Evolutionary conservation across 2,329 filamentous ascomycete species (phyloP), one percentile per base, ranked within the genome.

Genomic region (Scedosporium boydii): DNA sequence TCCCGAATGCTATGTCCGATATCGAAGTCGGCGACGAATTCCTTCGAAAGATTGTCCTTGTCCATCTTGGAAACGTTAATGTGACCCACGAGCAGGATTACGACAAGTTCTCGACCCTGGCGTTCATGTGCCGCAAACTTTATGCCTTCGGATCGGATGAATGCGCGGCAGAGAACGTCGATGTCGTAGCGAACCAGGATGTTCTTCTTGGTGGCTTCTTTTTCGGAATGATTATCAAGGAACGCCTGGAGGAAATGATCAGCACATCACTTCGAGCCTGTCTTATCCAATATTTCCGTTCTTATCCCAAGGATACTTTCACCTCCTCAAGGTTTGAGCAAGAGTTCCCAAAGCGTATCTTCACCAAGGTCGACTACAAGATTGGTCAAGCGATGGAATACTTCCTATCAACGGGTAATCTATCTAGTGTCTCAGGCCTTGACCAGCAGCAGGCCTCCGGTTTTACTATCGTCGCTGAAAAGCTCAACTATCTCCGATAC

Each of bases 401-500:
- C 74, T 99, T 99, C 76, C 77, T 99, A 65, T 96, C 93, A 0
- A 99, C 95, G 0, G 95, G 95, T 68, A 99, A 99, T 70, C 79
- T 99, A 56, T 86, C 91, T 70, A 96, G 91, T 79, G 87, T 91
- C 14, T 96, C 91, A 34, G 95, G 95, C 66, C 82, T 99, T 48
- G 95, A 99, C 81, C 76, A 97, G 70, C 95, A 98, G 72, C 95
- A 99, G 75, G 88, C 89, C 0, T 95, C 93, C 12, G 95, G 95
- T 65, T 99, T 96, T 75, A 96, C 91, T 0, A 92, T 99, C 59
- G 93, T 98, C 60, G 95, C 95, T 2, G 95, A 99, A 74, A 98
- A 98, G 82, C 93, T 99, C 73, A 99, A 99, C 78, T 99, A 98
- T 74, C 86, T 96, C 70, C 91, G 95, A 70, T 99, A 98, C 78